A percentile compares a stretch with the other conserved stretches of the same genome.
These are phyloP conservation scores for Inonotus hispidus DNA, from an alignment of 1,284 basidiomycete species.

Conservation along the genomic window DNA sequence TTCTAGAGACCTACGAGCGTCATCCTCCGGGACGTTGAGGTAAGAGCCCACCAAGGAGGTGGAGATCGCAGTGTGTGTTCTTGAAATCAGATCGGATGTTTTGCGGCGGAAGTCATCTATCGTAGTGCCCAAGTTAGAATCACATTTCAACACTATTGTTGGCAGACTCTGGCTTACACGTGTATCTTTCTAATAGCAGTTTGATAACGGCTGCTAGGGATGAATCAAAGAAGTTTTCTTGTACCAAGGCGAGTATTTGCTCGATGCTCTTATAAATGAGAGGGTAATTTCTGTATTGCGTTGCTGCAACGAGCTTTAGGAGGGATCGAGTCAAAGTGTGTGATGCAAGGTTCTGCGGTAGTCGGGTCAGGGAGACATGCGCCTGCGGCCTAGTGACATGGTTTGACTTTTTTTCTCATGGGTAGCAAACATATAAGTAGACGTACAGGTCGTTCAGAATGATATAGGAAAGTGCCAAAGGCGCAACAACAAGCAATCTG, in stretches of 20 bases:
- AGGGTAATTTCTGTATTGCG: conserved; percentile 47
- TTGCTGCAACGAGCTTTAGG: conserved; percentile 41
- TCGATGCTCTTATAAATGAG: conserved; percentile 47
- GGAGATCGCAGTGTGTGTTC: conserved; percentile 57
- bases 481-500: conserved; percentile 47
- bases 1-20: conserved; percentile 43
- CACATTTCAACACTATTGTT: neutral
- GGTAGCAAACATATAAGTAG: neutral
- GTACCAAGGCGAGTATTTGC: conserved; percentile 41
- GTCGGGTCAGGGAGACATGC: conserved; percentile 44
- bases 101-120: conserved; percentile 46
- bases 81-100: conserved; percentile 48
- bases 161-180: conserved; percentile 36
- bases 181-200: conserved; percentile 41
- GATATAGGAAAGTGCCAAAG: conserved; percentile 57
- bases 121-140: neutral
- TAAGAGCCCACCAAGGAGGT: conserved; percentile 48
- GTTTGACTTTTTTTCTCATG: neutral
- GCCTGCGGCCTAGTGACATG: conserved; percentile 44
- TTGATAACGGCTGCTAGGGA: conserved; percentile 40
- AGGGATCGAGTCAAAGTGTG: conserved; percentile 43
- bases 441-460: conserved; percentile 55
- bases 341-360: conserved; percentile 41
- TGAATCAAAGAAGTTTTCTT: conserved; percentile 18
- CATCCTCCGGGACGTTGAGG: conserved; percentile 44